Base-by-base conservation (phyloP, 371 early-diverging fungal species). In the Mucor mucedo region DNA sequence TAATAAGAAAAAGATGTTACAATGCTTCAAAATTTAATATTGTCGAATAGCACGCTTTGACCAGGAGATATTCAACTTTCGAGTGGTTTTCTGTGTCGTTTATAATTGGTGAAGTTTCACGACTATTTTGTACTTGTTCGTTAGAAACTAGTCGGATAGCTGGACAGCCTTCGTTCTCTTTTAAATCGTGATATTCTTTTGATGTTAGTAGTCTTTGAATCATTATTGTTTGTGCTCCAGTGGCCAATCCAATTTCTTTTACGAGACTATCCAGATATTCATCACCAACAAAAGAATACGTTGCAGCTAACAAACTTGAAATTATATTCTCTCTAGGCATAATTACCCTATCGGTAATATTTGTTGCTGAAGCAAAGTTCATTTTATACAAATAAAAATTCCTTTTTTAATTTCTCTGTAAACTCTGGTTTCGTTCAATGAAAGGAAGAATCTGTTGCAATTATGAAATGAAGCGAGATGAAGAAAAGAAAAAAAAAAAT, bases 161-260 rank as follows among this genome's bases (percentile, higher is more conserved):
- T 21, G 66, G 62, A 14, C 60, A 59, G 21, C 68, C 60, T 41
- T 62, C 63, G 41, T 63, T 70, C 8, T 62, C 44, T 57, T 49
- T 69, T 33, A 69, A 58, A 33, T 70, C 67, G 27, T 41, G 40
- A 42, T 50, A 66, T 61, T 71, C 71, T 41, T 63, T 48, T n/a
- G 28, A 27, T 2, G 71, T 55, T 7, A 71, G 33, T 44, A 71
- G 38, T 53, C 63, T 32, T 5, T 71, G 67, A 13, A 71, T 59
- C 44, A 71, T 64, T 8, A 67, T 67, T 45, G 71, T 71, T 30
- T 71, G 63, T 30, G 45, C 67, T 32, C 48, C 63, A n/a, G 64
- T 60, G 13, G 16, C 35, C 27, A 13, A n/a, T 33, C 50, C 71
- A 33, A 71, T 63, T 32, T 67, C 64, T 30, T 54, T 32, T 9